A percentile compares a stretch with the other conserved stretches of the same genome.
These are phyloP conservation scores for Cotoneaster glaucophyllus DNA, from an alignment of 306 rosid genomes.

Conservation along the genomic window DNA sequence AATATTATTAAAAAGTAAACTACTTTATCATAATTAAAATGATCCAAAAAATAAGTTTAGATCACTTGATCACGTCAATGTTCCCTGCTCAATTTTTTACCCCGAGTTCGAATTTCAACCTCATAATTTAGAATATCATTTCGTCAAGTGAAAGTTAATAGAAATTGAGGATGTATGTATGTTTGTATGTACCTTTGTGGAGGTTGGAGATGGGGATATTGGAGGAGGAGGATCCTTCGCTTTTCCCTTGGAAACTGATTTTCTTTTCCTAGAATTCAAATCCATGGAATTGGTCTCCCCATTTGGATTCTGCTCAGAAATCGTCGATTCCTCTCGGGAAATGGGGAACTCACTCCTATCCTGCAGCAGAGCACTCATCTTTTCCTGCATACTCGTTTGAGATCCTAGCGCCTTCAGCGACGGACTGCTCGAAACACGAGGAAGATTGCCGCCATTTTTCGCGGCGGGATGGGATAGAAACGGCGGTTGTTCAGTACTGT, in stretches of 20 bases:
- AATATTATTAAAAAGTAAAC: background rate
- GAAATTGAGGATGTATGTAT: slow-evolving; percentile 14
- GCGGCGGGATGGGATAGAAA: slow-evolving; percentile 30
- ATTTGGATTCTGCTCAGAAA: slow-evolving; percentile 53
- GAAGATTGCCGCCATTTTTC: slow-evolving; percentile 35
- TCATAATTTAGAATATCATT: too few species aligned
- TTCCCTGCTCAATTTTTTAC: background rate
- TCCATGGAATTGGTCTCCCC: slow-evolving; percentile 33
- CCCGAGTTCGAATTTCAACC: background rate
- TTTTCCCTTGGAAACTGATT: slow-evolving; percentile 56
- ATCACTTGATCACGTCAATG: background rate
- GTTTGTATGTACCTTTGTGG: slow-evolving; percentile 44
- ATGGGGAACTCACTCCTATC: slow-evolving; percentile 27
- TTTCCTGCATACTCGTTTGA: slow-evolving; percentile 37
- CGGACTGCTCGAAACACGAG: slow-evolving; percentile 72
- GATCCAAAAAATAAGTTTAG: background rate
- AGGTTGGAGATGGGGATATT: background rate
- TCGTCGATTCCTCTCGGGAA: slow-evolving; percentile 66
- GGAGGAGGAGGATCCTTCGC: slow-evolving; percentile 37
- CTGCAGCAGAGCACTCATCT: slow-evolving; percentile 28
- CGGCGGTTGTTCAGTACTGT: slow-evolving; percentile 16
- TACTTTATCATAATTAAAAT: background rate
- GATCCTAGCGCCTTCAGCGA: slow-evolving; percentile 60
- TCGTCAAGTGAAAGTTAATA: background rate
- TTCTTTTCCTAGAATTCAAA: slow-evolving; percentile 64